phyloP scores from a whole-genome alignment of 768 basidiomycete species.

The Amanita polypyramis region DNA sequence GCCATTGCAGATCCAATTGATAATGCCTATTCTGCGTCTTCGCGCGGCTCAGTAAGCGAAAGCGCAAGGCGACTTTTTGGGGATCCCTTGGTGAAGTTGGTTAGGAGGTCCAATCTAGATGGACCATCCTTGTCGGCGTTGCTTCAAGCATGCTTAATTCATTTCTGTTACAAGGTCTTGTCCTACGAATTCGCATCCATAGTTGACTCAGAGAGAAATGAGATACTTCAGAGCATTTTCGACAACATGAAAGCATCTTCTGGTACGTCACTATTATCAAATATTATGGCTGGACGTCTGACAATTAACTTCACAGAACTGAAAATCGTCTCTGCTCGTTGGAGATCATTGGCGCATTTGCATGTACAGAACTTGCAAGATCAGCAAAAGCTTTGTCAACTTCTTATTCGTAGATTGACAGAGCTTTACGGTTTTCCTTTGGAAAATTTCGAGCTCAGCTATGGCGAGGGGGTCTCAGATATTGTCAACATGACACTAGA shows the following conservation, averaged over 20 bases:
- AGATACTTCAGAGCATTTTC: neutral
- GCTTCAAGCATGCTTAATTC: neutral
- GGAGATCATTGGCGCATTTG: neutral
- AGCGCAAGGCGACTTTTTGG: constrained; percentile 4
- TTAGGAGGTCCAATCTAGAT: neutral
- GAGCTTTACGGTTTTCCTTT: neutral
- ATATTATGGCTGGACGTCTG: neutral
- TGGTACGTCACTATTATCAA: neutral
- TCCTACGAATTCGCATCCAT: neutral
- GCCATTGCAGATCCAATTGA: constrained; percentile 33
- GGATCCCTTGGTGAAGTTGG: neutral
- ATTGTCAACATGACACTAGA: neutral
- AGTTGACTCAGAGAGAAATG: neutral
- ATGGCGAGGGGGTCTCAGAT: neutral
- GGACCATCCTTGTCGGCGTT: neutral
- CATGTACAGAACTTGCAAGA: neutral
- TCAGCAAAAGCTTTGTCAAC: neutral
- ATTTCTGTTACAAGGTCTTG: neutral
- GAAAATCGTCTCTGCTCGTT: neutral
- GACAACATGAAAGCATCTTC: neutral
- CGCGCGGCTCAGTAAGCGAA: neutral
- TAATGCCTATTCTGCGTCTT: neutral
- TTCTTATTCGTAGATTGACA: neutral
- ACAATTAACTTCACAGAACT: neutral
- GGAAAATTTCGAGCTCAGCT: neutral